These are phyloP conservation scores for Phyllosticta capitalensis DNA, from an alignment of 2,329 filamentous ascomycete genomes.

Conservation along the genomic window DNA sequence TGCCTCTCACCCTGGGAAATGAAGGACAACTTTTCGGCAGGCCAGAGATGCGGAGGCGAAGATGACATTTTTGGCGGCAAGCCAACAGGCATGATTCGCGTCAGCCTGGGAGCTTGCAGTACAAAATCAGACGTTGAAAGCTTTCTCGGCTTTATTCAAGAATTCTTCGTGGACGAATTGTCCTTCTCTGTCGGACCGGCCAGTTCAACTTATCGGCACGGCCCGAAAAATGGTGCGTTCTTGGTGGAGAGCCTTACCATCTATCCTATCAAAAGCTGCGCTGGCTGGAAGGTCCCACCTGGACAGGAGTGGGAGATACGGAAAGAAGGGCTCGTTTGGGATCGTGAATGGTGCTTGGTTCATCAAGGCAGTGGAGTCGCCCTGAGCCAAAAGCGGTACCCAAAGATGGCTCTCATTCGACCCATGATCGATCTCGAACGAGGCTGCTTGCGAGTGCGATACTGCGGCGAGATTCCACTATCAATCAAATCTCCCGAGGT, in stretches of 20 bases:
- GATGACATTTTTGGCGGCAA: slow-evolving; percentile 75
- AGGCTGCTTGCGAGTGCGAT: slow-evolving; percentile 55
- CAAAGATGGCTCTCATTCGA: slow-evolving; percentile 74
- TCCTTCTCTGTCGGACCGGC: slow-evolving; percentile 14
- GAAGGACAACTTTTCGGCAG: slow-evolving; percentile 72
- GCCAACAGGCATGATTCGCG: slow-evolving; percentile 76
- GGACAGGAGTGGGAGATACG: slow-evolving; percentile 64
- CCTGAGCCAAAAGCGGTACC: slow-evolving; percentile 80
- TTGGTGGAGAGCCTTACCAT: slow-evolving; percentile 46
- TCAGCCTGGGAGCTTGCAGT: slow-evolving; percentile 87
- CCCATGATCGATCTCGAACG: slow-evolving; percentile 62
- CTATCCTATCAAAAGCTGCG: slow-evolving; percentile 93
- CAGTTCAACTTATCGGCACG: neutral
- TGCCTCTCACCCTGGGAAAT: slow-evolving; percentile 71
- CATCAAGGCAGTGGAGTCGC: slow-evolving; percentile 77
- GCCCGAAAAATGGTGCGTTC: slow-evolving; percentile 21
- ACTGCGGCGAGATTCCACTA: slow-evolving; percentile 30
- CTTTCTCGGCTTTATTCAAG: slow-evolving; percentile 59
- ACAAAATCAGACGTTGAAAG: slow-evolving; percentile 61
- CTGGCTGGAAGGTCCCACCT: slow-evolving; percentile 60
- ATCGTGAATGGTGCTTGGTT: slow-evolving; percentile 91
- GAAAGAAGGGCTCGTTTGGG: slow-evolving; percentile 80
- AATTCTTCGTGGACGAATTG: slow-evolving; percentile 32
- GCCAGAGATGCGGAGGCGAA: slow-evolving; percentile 74
- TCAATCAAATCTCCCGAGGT: slow-evolving; percentile 23